Percentiles rank a stretch among this genome's conserved stretches.
Evolutionary conservation across 2,329 filamentous ascomycete species (phyloP).

Genomic region (Rutstroemia sp.): DNA sequence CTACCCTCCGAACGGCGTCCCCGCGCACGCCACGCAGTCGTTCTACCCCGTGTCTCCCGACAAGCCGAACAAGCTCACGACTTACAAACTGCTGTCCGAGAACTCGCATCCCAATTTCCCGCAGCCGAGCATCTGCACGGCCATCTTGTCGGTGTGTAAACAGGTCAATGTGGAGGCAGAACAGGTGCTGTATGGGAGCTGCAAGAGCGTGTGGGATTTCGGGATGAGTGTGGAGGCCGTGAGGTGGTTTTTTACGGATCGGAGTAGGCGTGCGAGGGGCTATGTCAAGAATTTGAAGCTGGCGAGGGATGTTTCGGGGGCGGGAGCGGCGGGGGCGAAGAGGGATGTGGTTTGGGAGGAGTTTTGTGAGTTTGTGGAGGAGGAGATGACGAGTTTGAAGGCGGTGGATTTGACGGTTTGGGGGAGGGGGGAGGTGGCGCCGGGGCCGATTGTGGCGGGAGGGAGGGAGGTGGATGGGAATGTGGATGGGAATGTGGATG

Average conservation of each 20-base stretch:
- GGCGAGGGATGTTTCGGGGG: conserved; percentile 16
- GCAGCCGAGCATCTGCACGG: conserved; percentile 10
- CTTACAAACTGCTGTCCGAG: conserved; percentile 22
- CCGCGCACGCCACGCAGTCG: conserved; percentile 10
- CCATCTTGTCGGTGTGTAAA: conserved; percentile 15
- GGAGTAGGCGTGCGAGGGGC: conserved; percentile 14
- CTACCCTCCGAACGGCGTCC: conserved; percentile 16
- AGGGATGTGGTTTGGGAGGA: conserved; percentile 16
- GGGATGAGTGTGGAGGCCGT: conserved; percentile 19
- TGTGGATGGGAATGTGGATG: background rate
- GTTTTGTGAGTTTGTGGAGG: conserved; percentile 12
- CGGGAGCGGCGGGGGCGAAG: background rate
- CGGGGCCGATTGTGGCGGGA: background rate
- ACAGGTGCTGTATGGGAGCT: conserved; percentile 18
- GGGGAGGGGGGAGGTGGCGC: conserved; percentile 6
- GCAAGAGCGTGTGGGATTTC: conserved; percentile 20
- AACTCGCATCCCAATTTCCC: conserved; percentile 18
- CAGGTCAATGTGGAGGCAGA: conserved; percentile 21
- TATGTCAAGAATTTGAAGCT: conserved; percentile 17
- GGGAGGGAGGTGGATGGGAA: background rate
- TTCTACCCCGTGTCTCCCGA: conserved; percentile 19
- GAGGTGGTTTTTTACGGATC: conserved; percentile 18
- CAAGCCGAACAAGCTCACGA: conserved; percentile 13
- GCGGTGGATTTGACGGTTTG: conserved; percentile 23
- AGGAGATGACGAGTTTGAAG: conserved; percentile 11